Conservation (phyloP, 2,329 filamentous ascomycete genomes). For the Nothopassalora personata region DNA sequence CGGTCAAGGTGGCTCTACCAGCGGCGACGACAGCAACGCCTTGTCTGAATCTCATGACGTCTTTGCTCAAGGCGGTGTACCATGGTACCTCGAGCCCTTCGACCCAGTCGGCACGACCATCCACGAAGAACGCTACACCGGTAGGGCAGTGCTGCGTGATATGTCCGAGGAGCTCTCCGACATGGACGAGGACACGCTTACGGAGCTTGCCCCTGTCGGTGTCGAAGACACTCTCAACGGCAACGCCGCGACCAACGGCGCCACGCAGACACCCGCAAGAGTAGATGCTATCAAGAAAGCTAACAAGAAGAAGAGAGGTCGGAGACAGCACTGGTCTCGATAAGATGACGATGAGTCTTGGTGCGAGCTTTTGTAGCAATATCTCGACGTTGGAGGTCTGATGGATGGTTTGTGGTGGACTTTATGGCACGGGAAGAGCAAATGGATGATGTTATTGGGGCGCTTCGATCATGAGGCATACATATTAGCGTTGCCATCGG, state of each 20-base stretch:
- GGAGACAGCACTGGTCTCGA: conserved; percentile 7
- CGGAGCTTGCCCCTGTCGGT: conserved; percentile 44
- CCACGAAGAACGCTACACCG: conserved; percentile 67
- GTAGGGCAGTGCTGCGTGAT: conserved; percentile 62
- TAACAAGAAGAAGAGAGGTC: conserved; percentile 6
- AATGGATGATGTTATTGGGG: background rate
- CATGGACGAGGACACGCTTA: conserved; percentile 83
- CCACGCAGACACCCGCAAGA: background rate
- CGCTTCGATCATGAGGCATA: background rate
- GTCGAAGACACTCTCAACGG: conserved; percentile 16
- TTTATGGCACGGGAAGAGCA: background rate
- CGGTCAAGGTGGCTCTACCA: conserved; percentile 11
- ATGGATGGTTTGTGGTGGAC: background rate
- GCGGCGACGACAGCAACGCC: conserved; percentile 11
- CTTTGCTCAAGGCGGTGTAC: conserved; percentile 65
- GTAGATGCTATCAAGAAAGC: background rate
- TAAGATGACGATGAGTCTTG: background rate
- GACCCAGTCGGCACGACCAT: conserved; percentile 75
- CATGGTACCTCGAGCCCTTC: conserved; percentile 83
- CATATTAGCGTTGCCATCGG: background rate
- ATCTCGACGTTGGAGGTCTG: background rate
- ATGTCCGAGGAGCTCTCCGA: conserved; percentile 80
- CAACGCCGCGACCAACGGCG: conserved; percentile 4
- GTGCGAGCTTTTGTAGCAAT: background rate
- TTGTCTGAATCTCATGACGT: conserved; percentile 35